Evolutionary conservation across 2,329 filamentous ascomycete species (phyloP), one percentile per base, ranked within the genome.

Genomic region (Clarireedia paspali): DNA sequence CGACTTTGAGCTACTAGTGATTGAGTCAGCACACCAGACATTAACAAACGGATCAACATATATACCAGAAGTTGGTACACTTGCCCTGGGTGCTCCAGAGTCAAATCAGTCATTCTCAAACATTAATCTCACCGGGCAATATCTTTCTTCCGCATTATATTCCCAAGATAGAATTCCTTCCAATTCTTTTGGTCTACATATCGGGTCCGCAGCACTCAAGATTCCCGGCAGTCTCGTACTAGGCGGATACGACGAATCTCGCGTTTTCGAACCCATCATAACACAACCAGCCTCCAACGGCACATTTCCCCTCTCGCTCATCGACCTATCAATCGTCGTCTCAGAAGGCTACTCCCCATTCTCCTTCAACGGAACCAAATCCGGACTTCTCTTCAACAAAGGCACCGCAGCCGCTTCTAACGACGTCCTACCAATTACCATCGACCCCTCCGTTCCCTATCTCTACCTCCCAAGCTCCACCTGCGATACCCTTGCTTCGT

Each of bases 381-480:
- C 49, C 5, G 58, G 60, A 6, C 49, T 64, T 10, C 47, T 66
- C 4, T 47, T 53, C 9, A 46, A 46, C 15, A 17, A 17, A 10
- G 30, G 7, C 23, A 53, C 42, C 14, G 30, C 20, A 14, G 38
- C 20, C 24, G 54, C 55, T 6, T 36, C 39, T 20, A 58, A 58
- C 3, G 62, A 63, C 34, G 58, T 55, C 4, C 38, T 57, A 5
- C 26, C 53, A 2, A 58, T 64, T 10, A 42, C 44, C 1, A 49
- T 66, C 5, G 58, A 63, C 39, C 36, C 60, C 12, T 57, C 56
- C 12, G 57, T 63, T 10, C 67, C 68, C 5, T 71, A 71, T 45
- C 50, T 72, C 17, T 68, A 70, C 48, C 64, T 72, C 2, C 68
- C 70, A 0, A 56, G 63, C 40, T 64, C 60, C n/a, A 68, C 69